Conservation (phyloP, 768 basidiomycete genomes). For the Dictyophora rubrovolvata region DNA sequence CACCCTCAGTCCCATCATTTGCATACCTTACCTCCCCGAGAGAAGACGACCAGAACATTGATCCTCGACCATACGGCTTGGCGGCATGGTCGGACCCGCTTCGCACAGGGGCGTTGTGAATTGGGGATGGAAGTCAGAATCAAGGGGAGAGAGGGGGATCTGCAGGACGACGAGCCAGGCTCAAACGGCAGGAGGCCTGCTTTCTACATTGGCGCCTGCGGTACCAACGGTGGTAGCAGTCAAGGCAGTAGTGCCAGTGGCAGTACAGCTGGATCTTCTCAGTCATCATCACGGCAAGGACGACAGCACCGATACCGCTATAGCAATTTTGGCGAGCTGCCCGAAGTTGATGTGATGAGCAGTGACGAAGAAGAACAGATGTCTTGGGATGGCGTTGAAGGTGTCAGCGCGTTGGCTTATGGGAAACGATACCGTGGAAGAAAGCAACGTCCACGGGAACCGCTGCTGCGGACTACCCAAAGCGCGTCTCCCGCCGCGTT, state of each 20-base stretch:
- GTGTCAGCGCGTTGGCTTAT: slow-evolving; percentile 6
- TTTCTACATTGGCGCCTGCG: slow-evolving; percentile 36
- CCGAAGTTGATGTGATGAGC: slow-evolving; percentile 6
- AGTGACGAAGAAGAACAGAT: slow-evolving; percentile 10
- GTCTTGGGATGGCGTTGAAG: slow-evolving; percentile 2
- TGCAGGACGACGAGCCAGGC: slow-evolving; percentile 62
- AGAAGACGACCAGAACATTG: slow-evolving; percentile 81
- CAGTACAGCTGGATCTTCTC: slow-evolving; percentile 28
- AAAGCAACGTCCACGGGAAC: not conserved
- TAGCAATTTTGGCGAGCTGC: slow-evolving; percentile 5
- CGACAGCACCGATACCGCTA: not conserved
- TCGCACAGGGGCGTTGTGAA: slow-evolving; percentile 76
- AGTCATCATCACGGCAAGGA: not conserved
- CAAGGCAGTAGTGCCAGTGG: slow-evolving; percentile 18
- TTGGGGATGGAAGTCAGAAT: slow-evolving; percentile 72
- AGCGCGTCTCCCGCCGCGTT: too few relatives aligned
- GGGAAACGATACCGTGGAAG: not conserved
- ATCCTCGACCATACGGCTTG: slow-evolving; percentile 85
- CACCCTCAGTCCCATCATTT: slow-evolving; percentile 85
- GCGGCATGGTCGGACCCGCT: slow-evolving; percentile 73
- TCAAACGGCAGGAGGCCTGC: slow-evolving; percentile 39
- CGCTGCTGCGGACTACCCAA: not conserved
- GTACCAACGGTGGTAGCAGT: slow-evolving; percentile 18
- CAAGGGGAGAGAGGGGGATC: slow-evolving; percentile 61
- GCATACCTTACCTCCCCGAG: slow-evolving; percentile 76